These are phyloP conservation scores for Rubroboletus pulcherrimus DNA, from an alignment of 768 basidiomycete species.

Conservation along the genomic window DNA sequence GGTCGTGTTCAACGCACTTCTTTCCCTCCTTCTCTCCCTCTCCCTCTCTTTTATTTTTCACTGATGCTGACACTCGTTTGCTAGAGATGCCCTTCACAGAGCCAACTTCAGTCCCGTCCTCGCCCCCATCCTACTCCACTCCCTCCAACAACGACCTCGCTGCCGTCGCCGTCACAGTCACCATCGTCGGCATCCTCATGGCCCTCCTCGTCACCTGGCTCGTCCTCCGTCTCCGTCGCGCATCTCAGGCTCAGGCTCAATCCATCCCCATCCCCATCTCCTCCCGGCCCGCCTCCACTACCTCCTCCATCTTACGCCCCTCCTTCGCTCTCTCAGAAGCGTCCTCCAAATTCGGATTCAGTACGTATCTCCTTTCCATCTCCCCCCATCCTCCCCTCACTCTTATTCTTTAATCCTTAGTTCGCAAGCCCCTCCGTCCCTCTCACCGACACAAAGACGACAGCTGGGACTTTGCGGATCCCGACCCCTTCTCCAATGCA, in stretches of 20 bases:
- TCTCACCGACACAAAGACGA: conserved; percentile 14
- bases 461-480: conserved; percentile 33
- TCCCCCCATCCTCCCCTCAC: neutral
- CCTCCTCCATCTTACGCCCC: conserved; percentile 17
- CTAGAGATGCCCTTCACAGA: neutral
- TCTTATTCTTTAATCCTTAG: conserved; percentile 1
- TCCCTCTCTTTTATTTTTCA: neutral
- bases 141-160: conserved; percentile 13
- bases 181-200: conserved; percentile 13
- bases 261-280: neutral
- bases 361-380: conserved; percentile 6
- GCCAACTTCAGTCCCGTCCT: neutral
- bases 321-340: conserved; percentile 24
- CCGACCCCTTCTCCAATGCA: conserved; percentile 15
- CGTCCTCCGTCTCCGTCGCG: conserved; percentile 3
- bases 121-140: conserved; percentile 3
- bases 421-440: conserved; percentile 26
- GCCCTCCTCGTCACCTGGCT: neutral
- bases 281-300: neutral
- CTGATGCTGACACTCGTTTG: neutral
- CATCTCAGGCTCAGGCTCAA: neutral
- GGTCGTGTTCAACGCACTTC: too few relatives aligned
- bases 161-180: conserved; percentile 22
- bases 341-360: conserved; percentile 28
- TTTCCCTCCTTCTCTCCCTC: neutral